Base-by-base conservation (phyloP, 129 eudicot species). In the Centaurea solstitialis region DNA sequence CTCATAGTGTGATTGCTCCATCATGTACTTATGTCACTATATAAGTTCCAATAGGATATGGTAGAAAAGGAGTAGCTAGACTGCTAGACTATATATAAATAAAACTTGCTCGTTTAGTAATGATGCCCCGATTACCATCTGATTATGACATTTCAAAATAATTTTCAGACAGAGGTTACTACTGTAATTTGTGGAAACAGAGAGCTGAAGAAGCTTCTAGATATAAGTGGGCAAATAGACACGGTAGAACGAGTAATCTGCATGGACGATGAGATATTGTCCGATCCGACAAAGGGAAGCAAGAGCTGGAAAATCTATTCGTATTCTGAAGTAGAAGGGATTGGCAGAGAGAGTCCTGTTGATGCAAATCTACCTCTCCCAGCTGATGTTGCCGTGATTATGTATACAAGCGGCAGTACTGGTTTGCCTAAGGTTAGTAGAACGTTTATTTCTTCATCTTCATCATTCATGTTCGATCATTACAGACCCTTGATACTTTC, bases 341-440 rank as follows among this genome's bases (percentile, higher is more conserved):
- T 92, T 77, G 99, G 99, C 81, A 81, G 83, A 59, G 93, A 89
- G 80, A 91, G 82, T 53, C 93, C 97, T 20, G 89, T 83, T 82
- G 94, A 89, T 30, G 92, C 99, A 15, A 91, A 95, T 72, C 76
- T 92, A 73, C 99, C 99, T 43, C 91, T 88, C 73, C 72, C 93
- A 22, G 88, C 99, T 76, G 99, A 95, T 76, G 81, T 91, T 82
- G 99, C 99, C 38, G 99, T 95, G 77, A 89, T 95, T 61, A 95
- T 95, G 98, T 95, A 95, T 81, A 95, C 99, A 62, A 95, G 99
- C 76, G 99, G 99, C 28, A 95, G 99, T 72, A 92, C 99, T 17
- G 99, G 98, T 22, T 81, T 92, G 87, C 98, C 99, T n/a, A 95
- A 95, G 97, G 99, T 92, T 76, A 68, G 90, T 81, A 68, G 12